These are phyloP conservation scores for Termitomyces titanicus DNA, from an alignment of 768 basidiomycete species.

Conservation along the genomic window DNA sequence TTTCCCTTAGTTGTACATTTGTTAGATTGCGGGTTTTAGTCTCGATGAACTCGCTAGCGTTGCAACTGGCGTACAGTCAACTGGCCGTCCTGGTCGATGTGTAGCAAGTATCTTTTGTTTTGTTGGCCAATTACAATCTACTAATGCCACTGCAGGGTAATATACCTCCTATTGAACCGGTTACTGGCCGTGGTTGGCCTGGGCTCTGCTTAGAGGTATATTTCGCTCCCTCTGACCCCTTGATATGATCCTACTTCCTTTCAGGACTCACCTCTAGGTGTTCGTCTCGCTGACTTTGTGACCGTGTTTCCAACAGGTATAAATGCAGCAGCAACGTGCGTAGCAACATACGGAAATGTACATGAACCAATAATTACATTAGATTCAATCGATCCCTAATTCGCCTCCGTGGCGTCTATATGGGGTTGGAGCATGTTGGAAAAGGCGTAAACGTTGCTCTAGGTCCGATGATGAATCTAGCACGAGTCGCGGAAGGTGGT, in stretches of 20 bases:
- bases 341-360: background rate
- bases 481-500: conserved; percentile 58
- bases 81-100: conserved; percentile 36
- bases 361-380: too few relatives aligned
- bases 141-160: conserved; percentile 28
- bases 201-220: conserved; percentile 51
- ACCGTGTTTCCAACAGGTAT: conserved; percentile 66
- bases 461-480: conserved; percentile 70
- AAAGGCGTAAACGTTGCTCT: conserved; percentile 76
- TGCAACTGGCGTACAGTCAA: conserved; percentile 44
- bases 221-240: background rate
- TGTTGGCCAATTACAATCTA: background rate
- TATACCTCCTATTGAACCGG: conserved; percentile 33
- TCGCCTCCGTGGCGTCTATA: conserved; percentile 60
- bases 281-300: conserved; percentile 55
- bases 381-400: conserved; percentile 49
- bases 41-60: conserved; percentile 47
- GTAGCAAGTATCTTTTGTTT: conserved; percentile 26
- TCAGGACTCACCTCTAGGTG: conserved; percentile 51
- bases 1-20: background rate
- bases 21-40: conserved; percentile 30
- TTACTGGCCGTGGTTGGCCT: conserved; percentile 29
- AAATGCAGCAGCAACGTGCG: conserved; percentile 62
- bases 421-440: conserved; percentile 68
- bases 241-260: background rate